These are phyloP conservation scores for Aspergillus thermomutatus DNA, from an alignment of 2,329 filamentous ascomycete genomes.

Conservation along the genomic window DNA sequence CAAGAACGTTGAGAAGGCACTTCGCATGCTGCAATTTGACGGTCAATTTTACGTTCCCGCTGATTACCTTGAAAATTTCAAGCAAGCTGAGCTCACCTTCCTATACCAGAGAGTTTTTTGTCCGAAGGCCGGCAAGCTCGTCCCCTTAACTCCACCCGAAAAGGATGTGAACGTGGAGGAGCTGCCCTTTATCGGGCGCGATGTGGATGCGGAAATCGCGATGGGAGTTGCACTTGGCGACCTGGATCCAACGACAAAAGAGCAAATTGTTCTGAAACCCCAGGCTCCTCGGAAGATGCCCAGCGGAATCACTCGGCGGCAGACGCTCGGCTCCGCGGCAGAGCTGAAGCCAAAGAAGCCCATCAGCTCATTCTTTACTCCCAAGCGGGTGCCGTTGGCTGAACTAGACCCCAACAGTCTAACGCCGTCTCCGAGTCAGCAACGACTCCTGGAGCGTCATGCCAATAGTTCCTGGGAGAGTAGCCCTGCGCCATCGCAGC, in stretches of 20 bases:
- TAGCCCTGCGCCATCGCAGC: conserved; percentile 44
- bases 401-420: conserved; percentile 67
- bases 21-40: conserved; percentile 83
- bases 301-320: conserved; percentile 35
- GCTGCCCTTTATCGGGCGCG: conserved; percentile 77
- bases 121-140: conserved; percentile 65
- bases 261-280: conserved; percentile 49
- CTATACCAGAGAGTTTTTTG: conserved; percentile 94
- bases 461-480: conserved; percentile 54
- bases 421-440: conserved; percentile 64
- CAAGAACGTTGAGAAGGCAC: conserved; percentile 77
- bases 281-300: conserved; percentile 30
- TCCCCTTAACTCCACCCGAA: conserved; percentile 69
- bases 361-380: conserved; percentile 64
- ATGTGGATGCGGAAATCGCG: conserved; percentile 67
- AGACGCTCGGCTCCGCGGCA: conserved; percentile 42
- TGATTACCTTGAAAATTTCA: conserved; percentile 77
- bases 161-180: conserved; percentile 62
- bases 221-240: conserved; percentile 74
- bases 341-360: conserved; percentile 59
- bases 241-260: conserved; percentile 85
- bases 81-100: conserved; percentile 87
- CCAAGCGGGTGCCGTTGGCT: conserved; percentile 60
- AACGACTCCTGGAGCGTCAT: conserved; percentile 55
- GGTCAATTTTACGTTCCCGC: conserved; percentile 77